Evolutionary conservation across 257 asterid genomes (phyloP).

Genomic region (Eustoma russellianum): DNA sequence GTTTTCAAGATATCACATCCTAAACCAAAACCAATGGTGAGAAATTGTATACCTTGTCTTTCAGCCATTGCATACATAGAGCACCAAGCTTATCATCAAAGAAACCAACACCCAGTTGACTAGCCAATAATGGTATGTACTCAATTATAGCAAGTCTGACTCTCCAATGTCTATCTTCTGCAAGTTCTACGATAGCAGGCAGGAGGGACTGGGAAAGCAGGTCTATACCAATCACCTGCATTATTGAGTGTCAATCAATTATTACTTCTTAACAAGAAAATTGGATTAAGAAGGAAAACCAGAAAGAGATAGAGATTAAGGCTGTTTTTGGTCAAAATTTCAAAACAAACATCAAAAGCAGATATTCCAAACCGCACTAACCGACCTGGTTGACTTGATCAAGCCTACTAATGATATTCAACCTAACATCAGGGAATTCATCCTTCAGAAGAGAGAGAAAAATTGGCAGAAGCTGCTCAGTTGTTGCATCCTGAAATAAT

Average conservation of each 20-base stretch:
- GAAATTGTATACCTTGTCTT: conserved; percentile 48
- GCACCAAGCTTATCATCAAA: conserved; percentile 81
- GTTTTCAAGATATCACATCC: too few relatives aligned
- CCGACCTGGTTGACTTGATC: conserved; percentile 86
- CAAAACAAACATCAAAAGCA: neutral
- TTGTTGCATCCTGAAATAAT: conserved; percentile 67
- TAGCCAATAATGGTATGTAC: conserved; percentile 73
- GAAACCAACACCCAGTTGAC: conserved; percentile 73
- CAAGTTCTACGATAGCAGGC: conserved; percentile 85
- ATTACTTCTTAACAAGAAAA: neutral
- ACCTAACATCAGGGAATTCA: conserved; percentile 83
- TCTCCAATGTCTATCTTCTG: conserved; percentile 88
- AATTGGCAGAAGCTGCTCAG: conserved; percentile 81
- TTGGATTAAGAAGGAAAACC: neutral
- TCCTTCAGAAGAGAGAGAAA: conserved; percentile 84
- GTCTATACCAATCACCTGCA: conserved; percentile 77
- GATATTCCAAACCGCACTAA: neutral
- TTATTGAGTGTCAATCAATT: neutral
- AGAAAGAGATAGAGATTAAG: neutral
- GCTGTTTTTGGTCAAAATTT: too few relatives aligned
- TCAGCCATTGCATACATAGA: conserved; percentile 88
- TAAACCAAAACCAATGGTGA: neutral
- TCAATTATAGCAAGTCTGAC: conserved; percentile 80
- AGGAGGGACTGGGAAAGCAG: conserved; percentile 66
- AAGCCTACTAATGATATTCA: conserved; percentile 81